Evolutionary conservation across 352 stramenopile species (phyloP), one percentile per base, ranked within the genome.

Genomic region (Phytophthora boehmeriae): DNA sequence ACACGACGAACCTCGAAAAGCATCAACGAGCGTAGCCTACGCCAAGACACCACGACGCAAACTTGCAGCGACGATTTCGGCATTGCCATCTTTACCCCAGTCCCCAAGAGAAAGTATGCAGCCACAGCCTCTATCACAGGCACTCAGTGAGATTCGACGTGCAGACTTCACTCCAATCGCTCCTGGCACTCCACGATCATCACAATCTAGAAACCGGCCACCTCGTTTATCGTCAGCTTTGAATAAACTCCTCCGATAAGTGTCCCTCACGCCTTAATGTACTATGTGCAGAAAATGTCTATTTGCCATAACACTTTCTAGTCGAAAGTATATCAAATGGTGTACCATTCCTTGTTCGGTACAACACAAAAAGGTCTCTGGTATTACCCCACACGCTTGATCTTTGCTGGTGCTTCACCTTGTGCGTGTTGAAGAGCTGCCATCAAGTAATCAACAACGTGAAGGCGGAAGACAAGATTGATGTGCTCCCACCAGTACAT

Each of bases 401-500:
- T 56, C 62, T 86, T 75, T 14, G 60, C 49, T 8, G 58, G 41
- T 39, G 77, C 22, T 36, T 75, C 66, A 3, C 79, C 69, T 13
- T 48, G 72, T 0, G 55, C 16, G 8, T 63, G 74, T 47, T 92
- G 77, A 16, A 89, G 38, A 41, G 73, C 46, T 22, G 64, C 51
- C 54, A 91, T 63, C 8, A 73, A 22, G 45, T 81, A 88, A 54
- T 95, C 79, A 43, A 90, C 54, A 5, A 92, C 55, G 9, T 64
- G 73, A 25, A 93, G 63, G 42, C 80, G 78, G 28, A 92, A 72
- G 9, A 80, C 53, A 23, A 95, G 73, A 36, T 86, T 87, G 20
- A 78, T 49, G 55, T 92, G 82, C 35, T 95, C 77, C 69, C 75
- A 75, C 76, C 77, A 91, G 47, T 87, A 93, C 42, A 47, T 42